Conservation (phyloP, 495 filamentous ascomycete species). For the Penicillium coprophilum region DNA sequence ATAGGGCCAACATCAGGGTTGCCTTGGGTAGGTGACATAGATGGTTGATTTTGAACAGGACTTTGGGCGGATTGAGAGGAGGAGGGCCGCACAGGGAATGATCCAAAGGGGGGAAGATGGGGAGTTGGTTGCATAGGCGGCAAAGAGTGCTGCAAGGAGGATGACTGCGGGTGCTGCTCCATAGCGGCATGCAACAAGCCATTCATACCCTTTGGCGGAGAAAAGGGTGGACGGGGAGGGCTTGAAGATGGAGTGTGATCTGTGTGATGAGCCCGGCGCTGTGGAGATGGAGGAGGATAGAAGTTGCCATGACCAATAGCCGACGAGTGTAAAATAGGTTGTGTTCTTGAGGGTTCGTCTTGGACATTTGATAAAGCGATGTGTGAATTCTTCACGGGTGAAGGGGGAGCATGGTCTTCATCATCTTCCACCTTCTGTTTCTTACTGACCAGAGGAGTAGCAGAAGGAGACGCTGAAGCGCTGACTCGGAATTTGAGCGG, state of each 20-base stretch:
- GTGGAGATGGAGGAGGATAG: slow-evolving; percentile 40
- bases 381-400: slow-evolving; percentile 36
- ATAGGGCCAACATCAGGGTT: slow-evolving; percentile 48
- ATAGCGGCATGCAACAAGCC: slow-evolving; percentile 24
- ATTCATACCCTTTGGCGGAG: slow-evolving; percentile 39
- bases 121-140: slow-evolving; percentile 34
- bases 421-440: slow-evolving; percentile 31
- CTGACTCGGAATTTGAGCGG: slow-evolving; percentile 66
- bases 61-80: slow-evolving; percentile 48
- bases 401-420: slow-evolving; percentile 21
- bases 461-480: slow-evolving; percentile 50
- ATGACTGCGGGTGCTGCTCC: slow-evolving; percentile 28
- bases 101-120: slow-evolving; percentile 34
- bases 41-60: slow-evolving; percentile 45
- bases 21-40: slow-evolving; percentile 53
- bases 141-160: slow-evolving; percentile 29
- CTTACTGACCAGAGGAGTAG: slow-evolving; percentile 21
- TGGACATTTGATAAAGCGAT: slow-evolving; percentile 19
- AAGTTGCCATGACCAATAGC: slow-evolving; percentile 29
- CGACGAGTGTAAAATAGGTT: slow-evolving; percentile 26
- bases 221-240: slow-evolving; percentile 39
- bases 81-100: slow-evolving; percentile 43
- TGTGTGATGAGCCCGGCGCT: slow-evolving; percentile 37
- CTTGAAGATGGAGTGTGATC: slow-evolving; percentile 32
- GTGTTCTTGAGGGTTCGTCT: slow-evolving; percentile 21